These are phyloP conservation scores for Kewa caespitosa DNA, from an alignment of 179 eudicot genomes.

Conservation along the genomic window DNA sequence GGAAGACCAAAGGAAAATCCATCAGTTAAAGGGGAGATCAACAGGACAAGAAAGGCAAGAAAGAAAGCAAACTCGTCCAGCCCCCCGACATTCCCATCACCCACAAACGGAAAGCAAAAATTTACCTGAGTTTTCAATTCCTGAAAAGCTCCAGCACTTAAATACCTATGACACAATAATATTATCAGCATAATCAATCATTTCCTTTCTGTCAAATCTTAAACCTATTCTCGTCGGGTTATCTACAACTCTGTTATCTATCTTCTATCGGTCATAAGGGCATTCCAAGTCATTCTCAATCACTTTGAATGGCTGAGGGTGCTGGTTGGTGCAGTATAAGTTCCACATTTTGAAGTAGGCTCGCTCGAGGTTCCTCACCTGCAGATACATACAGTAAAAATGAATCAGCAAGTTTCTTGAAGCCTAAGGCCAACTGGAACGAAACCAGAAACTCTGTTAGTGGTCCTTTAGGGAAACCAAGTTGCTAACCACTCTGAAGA, in stretches of 20 bases:
- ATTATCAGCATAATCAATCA: slow-evolving; percentile 27
- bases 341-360: slow-evolving; percentile 97
- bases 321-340: slow-evolving; percentile 77
- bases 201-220: slow-evolving; percentile 16
- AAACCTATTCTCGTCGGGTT: slow-evolving; percentile 32
- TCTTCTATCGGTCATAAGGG: slow-evolving; percentile 58
- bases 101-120: slow-evolving; percentile 24
- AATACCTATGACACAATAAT: slow-evolving; percentile 28
- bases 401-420: slow-evolving; percentile 18
- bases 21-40: slow-evolving; percentile 18
- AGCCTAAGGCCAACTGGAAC: neutral
- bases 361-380: slow-evolving; percentile 92
- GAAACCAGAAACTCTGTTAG: no score
- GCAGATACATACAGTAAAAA: slow-evolving; percentile 18
- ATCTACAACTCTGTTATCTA: slow-evolving; percentile 37
- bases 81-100: slow-evolving; percentile 21
- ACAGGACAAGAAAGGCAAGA: slow-evolving; percentile 4
- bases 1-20: slow-evolving; percentile 25
- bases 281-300: slow-evolving; percentile 72
- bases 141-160: slow-evolving; percentile 32
- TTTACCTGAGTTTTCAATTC: slow-evolving; percentile 37
- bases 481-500: no score
- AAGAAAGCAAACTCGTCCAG: neutral
- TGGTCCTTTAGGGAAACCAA: no score
- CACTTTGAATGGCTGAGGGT: slow-evolving; percentile 84